Conservation (phyloP, 2,329 filamentous ascomycete genomes). For the Iodosphaeria phyllophila region DNA sequence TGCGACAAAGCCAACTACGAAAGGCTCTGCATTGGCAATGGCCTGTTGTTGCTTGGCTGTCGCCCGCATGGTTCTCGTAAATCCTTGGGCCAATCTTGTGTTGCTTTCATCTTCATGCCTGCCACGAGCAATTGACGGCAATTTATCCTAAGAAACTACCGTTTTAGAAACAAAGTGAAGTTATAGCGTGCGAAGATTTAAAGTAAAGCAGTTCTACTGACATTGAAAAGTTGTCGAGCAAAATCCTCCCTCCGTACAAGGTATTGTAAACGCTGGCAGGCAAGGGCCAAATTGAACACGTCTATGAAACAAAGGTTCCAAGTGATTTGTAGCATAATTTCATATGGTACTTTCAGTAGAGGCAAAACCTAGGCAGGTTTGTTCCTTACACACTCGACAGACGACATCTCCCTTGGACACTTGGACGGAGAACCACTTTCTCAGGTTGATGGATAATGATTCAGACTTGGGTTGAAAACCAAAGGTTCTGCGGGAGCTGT, state of each 20-base stretch:
- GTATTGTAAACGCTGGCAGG: slow-evolving; percentile 29
- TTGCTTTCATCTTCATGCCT: slow-evolving; percentile 15
- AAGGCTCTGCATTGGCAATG: slow-evolving; percentile 41
- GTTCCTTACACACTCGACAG: no score
- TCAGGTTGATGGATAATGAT: no score
- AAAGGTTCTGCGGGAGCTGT: no score
- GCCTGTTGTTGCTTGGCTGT: slow-evolving; percentile 42
- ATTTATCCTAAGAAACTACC: slow-evolving; percentile 12
- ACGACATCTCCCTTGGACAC: no score
- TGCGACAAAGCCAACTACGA: slow-evolving; percentile 37
- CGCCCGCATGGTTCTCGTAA: slow-evolving; percentile 34
- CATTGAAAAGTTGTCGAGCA: slow-evolving; percentile 37
- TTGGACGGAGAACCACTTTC: no score
- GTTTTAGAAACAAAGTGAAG: slow-evolving; percentile 7
- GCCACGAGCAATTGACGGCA: slow-evolving; percentile 12
- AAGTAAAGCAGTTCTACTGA: slow-evolving; percentile 14
- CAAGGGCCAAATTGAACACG: slow-evolving; percentile 33
- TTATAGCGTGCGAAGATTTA: neutral
- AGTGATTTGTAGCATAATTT: slow-evolving; percentile 42
- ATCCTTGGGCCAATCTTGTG: slow-evolving; percentile 18
- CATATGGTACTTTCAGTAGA: no score
- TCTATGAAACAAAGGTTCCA: slow-evolving; percentile 36
- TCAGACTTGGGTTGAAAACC: no score
- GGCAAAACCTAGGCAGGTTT: no score
- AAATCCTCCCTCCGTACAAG: slow-evolving; percentile 34